Base-by-base conservation (phyloP, 495 filamentous ascomycete species). In the Podospora didyma region DNA sequence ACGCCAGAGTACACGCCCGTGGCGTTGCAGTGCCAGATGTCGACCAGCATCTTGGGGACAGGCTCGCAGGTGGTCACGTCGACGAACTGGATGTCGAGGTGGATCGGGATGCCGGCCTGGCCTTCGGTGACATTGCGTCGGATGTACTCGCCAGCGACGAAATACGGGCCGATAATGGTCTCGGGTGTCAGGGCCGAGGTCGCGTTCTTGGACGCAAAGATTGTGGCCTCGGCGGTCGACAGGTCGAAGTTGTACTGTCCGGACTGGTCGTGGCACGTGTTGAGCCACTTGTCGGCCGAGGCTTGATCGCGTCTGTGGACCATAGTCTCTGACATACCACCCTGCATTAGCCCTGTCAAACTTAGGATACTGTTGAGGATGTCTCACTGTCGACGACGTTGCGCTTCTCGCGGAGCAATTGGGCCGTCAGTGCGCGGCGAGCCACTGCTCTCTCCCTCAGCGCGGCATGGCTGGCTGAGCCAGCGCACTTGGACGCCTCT, bases 71-170 rank as follows among this genome's bases (percentile, higher is more conserved):
- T 83, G 26, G 77, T 74, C 45, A 69, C 73, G 64, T 86, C 79
- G 56, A 86, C 73, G 35, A 87, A 59, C 60, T 84, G 81, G 63
- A 86, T 72, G 58, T 87, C 85, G 49, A 86, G 69, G 54, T 77
- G 76, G 9, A 85, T 69, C 9, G 75, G 66, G 19, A 86, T 75
- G 56, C 86, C 85, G 12, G 59, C 54, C 63, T 87, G 73, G 23
- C 62, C 66, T 39, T 86, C 83, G 19, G 70, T 65, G 28, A 87
- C 61, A 58, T 85, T 72, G 37, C 68, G 44, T 42, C 84, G 82
- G 60, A 87, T 79, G 22, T 63, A 64, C 49, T 74, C 69, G 58
- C 73, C 73, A 20, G 57, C 57, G 24, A 74, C 63, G 35, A 70
- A 47, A 14, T 47, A 47, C 17, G 45, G 45, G 12, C 45, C 45